A percentile compares a stretch with the other conserved stretches of the same genome.
Evolutionary conservation across 139 green algal genomes (phyloP).

Genomic region (Pseudopediastrum boryanum): DNA sequence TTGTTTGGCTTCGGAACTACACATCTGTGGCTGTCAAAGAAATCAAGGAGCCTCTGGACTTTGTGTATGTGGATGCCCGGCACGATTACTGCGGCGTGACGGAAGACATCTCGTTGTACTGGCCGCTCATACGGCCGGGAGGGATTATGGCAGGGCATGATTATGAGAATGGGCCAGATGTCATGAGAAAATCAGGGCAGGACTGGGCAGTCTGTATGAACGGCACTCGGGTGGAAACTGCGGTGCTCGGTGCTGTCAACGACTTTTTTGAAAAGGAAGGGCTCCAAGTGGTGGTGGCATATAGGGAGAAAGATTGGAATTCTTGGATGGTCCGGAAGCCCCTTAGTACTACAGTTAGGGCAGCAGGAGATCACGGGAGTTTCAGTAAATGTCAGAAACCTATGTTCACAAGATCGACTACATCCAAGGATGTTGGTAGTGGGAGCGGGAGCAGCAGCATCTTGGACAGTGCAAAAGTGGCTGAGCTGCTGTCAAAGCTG

Average conservation of each 20-base stretch:
- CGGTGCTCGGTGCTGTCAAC: constrained; percentile 52
- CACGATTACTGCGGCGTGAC: constrained; percentile 51
- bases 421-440: too few species aligned
- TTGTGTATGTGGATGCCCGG: constrained; percentile 56
- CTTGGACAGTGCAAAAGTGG: too few species aligned
- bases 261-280: constrained; percentile 44
- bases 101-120: constrained; percentile 49
- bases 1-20: constrained; percentile 32
- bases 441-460: too few species aligned
- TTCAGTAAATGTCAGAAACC: too few species aligned
- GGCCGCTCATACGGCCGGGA: constrained; percentile 49
- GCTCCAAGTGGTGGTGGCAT: constrained; percentile 24
- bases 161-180: constrained; percentile 24
- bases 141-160: constrained; percentile 49
- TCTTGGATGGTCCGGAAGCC: constrained; percentile 4
- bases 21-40: constrained; percentile 31
- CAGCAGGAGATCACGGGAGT: too few species aligned
- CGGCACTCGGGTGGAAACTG: constrained; percentile 37
- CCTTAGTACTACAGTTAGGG: too few species aligned
- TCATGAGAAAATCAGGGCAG: neutral
- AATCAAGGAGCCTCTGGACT: constrained; percentile 49
- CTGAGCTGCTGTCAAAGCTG: too few species aligned
- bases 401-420: too few species aligned
- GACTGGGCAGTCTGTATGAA: constrained; percentile 45
- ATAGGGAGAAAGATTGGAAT: constrained; percentile 5